A percentile compares a stretch with the other conserved stretches of the same genome.
Conservation (phyloP, 805 yeast species). For the Kazachstania bromeliacearum region DNA sequence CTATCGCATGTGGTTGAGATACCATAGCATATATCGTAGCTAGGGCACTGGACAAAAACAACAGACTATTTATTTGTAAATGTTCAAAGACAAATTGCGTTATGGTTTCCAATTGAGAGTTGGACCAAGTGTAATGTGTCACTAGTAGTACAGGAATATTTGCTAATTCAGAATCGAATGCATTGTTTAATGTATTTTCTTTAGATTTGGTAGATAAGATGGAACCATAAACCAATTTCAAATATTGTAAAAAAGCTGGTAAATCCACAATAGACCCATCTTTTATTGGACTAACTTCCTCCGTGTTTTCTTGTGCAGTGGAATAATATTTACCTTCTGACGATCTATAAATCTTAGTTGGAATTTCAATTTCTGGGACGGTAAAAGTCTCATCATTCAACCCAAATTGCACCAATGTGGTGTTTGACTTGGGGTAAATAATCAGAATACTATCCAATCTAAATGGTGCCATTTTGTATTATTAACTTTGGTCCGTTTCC, state of each 20-base stretch:
- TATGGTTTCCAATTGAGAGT: conserved; percentile 53
- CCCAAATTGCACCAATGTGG: conserved; percentile 73
- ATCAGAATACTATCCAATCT: conserved; percentile 34
- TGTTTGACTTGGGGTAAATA: conserved; percentile 69
- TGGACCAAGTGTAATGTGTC: conserved; percentile 62
- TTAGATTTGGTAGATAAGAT: conserved; percentile 23
- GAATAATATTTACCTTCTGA: conserved; percentile 28
- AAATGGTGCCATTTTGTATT: conserved; percentile 21
- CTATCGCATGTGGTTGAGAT: conserved; percentile 51
- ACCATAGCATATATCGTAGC: conserved; percentile 71
- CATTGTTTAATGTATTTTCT: not conserved
- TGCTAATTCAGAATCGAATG: conserved; percentile 19
- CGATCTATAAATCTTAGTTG: conserved; percentile 62
- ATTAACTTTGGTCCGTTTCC: too few species aligned
- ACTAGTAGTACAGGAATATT: conserved; percentile 65
- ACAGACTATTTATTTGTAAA: conserved; percentile 61
- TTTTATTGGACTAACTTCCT: conserved; percentile 52
- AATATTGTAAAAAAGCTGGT: conserved; percentile 58
- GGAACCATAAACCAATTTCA: conserved; percentile 40
- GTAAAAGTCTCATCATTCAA: conserved; percentile 50
- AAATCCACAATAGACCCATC: conserved; percentile 57
- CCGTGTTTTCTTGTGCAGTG: conserved; percentile 10
- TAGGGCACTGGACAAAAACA: conserved; percentile 57
- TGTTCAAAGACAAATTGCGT: conserved; percentile 70
- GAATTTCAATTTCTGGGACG: conserved; percentile 67